Conservation (phyloP, 176 grass and related monocot species). For the Canna indica region DNA sequence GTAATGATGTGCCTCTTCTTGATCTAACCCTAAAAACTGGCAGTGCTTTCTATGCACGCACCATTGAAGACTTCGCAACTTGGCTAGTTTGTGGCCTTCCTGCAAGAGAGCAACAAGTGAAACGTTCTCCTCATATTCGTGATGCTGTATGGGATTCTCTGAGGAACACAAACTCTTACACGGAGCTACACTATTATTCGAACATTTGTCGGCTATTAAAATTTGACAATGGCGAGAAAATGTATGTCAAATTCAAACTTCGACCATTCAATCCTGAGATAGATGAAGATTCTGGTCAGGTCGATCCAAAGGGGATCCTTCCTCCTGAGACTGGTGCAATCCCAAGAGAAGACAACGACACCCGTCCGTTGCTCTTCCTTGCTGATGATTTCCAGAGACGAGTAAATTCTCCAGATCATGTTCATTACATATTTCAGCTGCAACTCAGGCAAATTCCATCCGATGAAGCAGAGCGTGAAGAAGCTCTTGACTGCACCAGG, state of each 20-base stretch:
- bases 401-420: constrained; percentile 33
- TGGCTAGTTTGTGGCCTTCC: constrained; percentile 62
- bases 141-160: constrained; percentile 63
- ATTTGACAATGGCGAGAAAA: constrained; percentile 52
- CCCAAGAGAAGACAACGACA: constrained; percentile 47
- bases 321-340: constrained; percentile 58
- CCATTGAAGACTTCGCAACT: constrained; percentile 44
- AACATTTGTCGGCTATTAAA: constrained; percentile 56
- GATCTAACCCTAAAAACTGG: constrained; percentile 58
- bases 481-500: constrained; percentile 54
- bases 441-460: constrained; percentile 43
- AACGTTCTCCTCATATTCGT: constrained; percentile 40
- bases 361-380: constrained; percentile 49
- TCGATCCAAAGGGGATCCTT: constrained; percentile 37
- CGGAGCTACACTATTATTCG: constrained; percentile 56
- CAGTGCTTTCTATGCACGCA: constrained; percentile 55
- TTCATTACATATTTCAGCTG: constrained; percentile 44
- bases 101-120: constrained; percentile 55
- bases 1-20: constrained; percentile 36
- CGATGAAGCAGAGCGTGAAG: constrained; percentile 20
- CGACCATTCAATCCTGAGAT: constrained; percentile 31
- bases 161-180: constrained; percentile 50
- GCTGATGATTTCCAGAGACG: constrained; percentile 42
- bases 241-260: constrained; percentile 65
- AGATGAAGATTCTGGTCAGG: constrained; percentile 40